Evolutionary conservation across 106 monocot genomes (phyloP).

Genomic region (Apostasia shenzhenica): DNA sequence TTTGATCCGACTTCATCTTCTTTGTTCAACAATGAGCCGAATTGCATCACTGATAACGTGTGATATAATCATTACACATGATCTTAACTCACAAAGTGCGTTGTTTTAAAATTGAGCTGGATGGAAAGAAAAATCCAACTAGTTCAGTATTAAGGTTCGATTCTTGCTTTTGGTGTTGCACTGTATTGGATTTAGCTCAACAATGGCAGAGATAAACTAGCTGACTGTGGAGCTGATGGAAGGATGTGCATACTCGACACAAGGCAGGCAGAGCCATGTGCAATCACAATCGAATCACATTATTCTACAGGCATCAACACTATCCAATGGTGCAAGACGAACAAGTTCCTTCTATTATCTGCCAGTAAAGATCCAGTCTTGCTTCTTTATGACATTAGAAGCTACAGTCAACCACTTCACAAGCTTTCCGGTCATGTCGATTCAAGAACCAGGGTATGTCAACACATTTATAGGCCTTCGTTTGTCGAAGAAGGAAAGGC

Average conservation of each 20-base stretch:
- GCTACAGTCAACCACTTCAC: conserved; percentile 10
- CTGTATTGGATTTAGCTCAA: no score
- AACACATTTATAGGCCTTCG: conserved; percentile 24
- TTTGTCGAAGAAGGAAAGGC: conserved; percentile 24
- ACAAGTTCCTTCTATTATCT: conserved; percentile 20
- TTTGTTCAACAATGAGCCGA: not conserved
- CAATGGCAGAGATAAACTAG: conserved; percentile 13
- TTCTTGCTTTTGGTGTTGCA: no score
- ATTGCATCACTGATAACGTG: no score
- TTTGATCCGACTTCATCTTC: not conserved
- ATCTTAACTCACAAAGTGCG: no score
- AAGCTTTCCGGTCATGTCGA: conserved; percentile 23
- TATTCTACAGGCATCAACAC: conserved; percentile 22
- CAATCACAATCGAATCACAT: conserved; percentile 20
- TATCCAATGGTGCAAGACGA: conserved; percentile 21
- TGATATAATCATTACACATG: no score
- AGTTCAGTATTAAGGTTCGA: no score
- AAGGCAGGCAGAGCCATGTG: conserved; percentile 21
- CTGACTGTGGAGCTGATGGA: conserved; percentile 35
- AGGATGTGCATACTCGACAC: conserved; percentile 24
- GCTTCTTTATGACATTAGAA: conserved; percentile 40
- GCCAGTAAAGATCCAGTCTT: conserved; percentile 34
- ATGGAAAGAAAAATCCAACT: no score
- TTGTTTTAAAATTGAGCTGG: no score
- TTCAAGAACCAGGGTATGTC: not conserved